phyloP scores from a whole-genome alignment of 73 alveolate genomes.

The Paramecium bursaria region DNA sequence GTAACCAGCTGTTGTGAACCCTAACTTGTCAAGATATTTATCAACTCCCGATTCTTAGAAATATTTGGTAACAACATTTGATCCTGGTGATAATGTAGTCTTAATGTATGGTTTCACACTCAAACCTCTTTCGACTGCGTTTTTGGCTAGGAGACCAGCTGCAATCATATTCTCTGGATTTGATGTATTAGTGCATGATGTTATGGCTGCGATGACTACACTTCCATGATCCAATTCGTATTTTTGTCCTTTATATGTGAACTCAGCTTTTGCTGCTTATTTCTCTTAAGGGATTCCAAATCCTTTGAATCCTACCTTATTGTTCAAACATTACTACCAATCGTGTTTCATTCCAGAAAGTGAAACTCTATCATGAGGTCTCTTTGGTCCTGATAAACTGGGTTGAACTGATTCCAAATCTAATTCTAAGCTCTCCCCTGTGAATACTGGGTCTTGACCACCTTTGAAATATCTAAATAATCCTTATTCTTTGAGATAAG shows the following conservation, averaged over 20 bases:
- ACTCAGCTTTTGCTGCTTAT: conserved; percentile 36
- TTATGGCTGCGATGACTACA: conserved; percentile 91
- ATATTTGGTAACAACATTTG: conserved; percentile 86
- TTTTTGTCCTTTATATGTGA: conserved; percentile 74
- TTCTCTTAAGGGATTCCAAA: conserved; percentile 75
- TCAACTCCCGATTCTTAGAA: conserved; percentile 79
- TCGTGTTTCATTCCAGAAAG: conserved; percentile 73
- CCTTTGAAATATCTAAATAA: conserved; percentile 77
- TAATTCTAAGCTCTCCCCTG: conserved; percentile 81
- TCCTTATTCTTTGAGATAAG: conserved; percentile 80
- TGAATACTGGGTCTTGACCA: conserved; percentile 77
- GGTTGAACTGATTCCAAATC: conserved; percentile 86
- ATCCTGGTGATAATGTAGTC: conserved; percentile 93
- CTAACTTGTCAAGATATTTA: conserved; percentile 79
- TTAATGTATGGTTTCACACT: conserved; percentile 81
- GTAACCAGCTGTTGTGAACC: conserved; percentile 91
- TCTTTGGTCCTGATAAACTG: conserved; percentile 88
- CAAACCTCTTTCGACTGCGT: conserved; percentile 89
- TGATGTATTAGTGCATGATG: conserved; percentile 94
- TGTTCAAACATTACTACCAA: conserved; percentile 76
- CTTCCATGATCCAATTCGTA: conserved; percentile 81
- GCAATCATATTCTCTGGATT: conserved; percentile 93
- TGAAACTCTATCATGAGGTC: conserved; percentile 84
- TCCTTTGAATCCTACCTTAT: conserved; percentile 85
- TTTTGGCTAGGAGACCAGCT: conserved; percentile 93